Percentiles rank a stretch among this genome's conserved stretches.
phyloP scores from a whole-genome alignment of 2,329 filamentous ascomycete species.

The Byssochlamys sp. region DNA sequence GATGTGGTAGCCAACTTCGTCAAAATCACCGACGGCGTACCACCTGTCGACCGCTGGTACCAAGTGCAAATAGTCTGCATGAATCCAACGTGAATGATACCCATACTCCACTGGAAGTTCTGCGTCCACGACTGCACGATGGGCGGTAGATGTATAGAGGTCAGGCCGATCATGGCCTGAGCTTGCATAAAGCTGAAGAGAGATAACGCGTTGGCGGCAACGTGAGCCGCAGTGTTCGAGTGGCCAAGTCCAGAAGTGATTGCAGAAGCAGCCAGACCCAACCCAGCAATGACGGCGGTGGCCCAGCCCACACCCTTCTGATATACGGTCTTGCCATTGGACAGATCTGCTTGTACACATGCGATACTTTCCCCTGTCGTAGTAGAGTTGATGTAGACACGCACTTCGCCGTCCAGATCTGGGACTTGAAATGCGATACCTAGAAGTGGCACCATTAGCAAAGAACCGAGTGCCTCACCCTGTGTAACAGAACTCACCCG shows the following conservation, averaged over 20 bases:
- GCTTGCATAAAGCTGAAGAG: slow-evolving; percentile 91
- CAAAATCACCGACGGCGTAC: slow-evolving; percentile 68
- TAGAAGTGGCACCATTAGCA: slow-evolving; percentile 14
- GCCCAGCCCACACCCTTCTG: slow-evolving; percentile 81
- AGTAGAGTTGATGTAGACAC: slow-evolving; percentile 68
- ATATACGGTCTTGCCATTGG: slow-evolving; percentile 87
- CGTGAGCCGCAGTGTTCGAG: slow-evolving; percentile 86
- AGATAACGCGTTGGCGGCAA: slow-evolving; percentile 87
- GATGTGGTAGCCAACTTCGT: slow-evolving; percentile 65
- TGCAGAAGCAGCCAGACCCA: slow-evolving; percentile 74
- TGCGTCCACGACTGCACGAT: slow-evolving; percentile 90
- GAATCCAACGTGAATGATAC: slow-evolving; percentile 79
- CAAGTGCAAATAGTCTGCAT: slow-evolving; percentile 83
- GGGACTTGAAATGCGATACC: slow-evolving; percentile 80
- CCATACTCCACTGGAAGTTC: slow-evolving; percentile 98
- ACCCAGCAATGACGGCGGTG: slow-evolving; percentile 75
- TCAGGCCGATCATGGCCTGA: slow-evolving; percentile 83
- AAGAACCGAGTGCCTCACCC: not conserved
- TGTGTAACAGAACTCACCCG: slow-evolving; percentile 40
- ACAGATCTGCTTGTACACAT: slow-evolving; percentile 77
- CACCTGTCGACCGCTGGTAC: slow-evolving; percentile 90
- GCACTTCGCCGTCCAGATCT: slow-evolving; percentile 78
- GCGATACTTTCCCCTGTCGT: slow-evolving; percentile 58
- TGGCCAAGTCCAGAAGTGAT: slow-evolving; percentile 83
- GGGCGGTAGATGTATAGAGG: slow-evolving; percentile 69